Percentiles rank a stretch among this genome's conserved stretches.
These are phyloP conservation scores for Ganoderma multipileum DNA, from an alignment of 1,284 basidiomycete genomes.

Conservation along the genomic window DNA sequence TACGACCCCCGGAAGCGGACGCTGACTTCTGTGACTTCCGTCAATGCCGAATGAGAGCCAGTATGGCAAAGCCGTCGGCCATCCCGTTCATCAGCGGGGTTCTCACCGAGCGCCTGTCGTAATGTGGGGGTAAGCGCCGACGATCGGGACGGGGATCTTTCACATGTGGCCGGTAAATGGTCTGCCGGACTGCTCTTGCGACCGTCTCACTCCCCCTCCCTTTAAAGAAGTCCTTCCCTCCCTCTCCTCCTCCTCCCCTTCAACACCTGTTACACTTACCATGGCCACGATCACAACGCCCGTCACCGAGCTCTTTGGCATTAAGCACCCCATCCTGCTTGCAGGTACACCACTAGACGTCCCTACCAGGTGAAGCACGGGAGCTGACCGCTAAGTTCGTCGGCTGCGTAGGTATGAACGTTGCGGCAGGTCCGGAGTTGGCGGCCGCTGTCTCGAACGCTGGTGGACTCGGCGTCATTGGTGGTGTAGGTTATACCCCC, in stretches of 20 bases:
- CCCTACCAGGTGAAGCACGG: background rate
- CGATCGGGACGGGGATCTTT: background rate
- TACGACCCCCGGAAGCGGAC: too few species aligned
- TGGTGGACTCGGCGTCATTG: constrained; percentile 88
- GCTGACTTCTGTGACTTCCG: too few species aligned
- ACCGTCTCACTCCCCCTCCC: constrained; percentile 8
- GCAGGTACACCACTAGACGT: constrained; percentile 60
- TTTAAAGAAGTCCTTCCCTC: background rate
- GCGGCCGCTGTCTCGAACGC: constrained; percentile 90
- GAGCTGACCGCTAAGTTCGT: background rate
- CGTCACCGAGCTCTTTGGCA: constrained; percentile 84
- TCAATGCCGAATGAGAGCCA: too few species aligned
- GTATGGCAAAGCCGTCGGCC: too few species aligned
- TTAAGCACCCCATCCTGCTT: constrained; percentile 88
- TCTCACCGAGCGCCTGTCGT: too few species aligned
- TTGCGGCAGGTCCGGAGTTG: constrained; percentile 86
- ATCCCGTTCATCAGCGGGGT: too few species aligned
- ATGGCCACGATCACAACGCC: constrained; percentile 76
- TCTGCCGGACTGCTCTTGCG: background rate
- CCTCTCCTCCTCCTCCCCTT: constrained; percentile 3
- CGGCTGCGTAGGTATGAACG: constrained; percentile 73
- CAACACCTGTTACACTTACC: background rate
- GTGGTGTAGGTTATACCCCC: constrained; percentile 83
- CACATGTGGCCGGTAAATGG: background rate
- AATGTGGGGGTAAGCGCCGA: background rate